A percentile compares a stretch with the other conserved stretches of the same genome.
Evolutionary conservation across 345 rosid species (phyloP).

Genomic region (Kandelia obovata): DNA sequence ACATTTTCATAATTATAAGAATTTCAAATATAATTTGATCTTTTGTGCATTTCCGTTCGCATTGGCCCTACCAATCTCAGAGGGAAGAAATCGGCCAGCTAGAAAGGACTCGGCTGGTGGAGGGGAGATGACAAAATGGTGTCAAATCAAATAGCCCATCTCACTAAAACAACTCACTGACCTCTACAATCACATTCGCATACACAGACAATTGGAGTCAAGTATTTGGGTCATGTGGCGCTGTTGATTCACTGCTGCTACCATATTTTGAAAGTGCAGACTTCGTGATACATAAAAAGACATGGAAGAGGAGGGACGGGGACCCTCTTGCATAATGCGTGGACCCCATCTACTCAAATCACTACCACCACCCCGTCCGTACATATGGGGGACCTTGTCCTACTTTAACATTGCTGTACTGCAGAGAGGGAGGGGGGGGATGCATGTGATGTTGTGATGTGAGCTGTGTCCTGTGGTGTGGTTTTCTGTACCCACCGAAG

Average conservation of each 20-base stretch:
- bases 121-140: conserved; percentile 5
- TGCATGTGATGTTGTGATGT: conserved; percentile 11
- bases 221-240: too few relatives aligned
- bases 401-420: neutral
- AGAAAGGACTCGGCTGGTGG: neutral
- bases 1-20: too few relatives aligned
- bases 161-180: neutral
- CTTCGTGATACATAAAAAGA: neutral
- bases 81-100: neutral
- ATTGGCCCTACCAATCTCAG: too few relatives aligned
- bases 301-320: neutral
- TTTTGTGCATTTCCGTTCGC: too few relatives aligned
- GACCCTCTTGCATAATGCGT: neutral
- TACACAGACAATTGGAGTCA: too few relatives aligned
- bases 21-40: too few relatives aligned
- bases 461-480: conserved; percentile 9
- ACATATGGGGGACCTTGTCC: conserved; percentile 13
- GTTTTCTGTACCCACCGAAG: conserved; percentile 6
- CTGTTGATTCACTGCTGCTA: too few relatives aligned
- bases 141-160: conserved; percentile 22
- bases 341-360: conserved; percentile 9
- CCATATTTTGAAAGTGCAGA: too few relatives aligned
- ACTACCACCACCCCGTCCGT: conserved; percentile 9
- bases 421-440: neutral
- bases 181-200: neutral